Percentiles rank a stretch among this genome's conserved stretches.
These are phyloP conservation scores for Jasminum sambac DNA, from an alignment of 257 asterid species.

Conservation along the genomic window DNA sequence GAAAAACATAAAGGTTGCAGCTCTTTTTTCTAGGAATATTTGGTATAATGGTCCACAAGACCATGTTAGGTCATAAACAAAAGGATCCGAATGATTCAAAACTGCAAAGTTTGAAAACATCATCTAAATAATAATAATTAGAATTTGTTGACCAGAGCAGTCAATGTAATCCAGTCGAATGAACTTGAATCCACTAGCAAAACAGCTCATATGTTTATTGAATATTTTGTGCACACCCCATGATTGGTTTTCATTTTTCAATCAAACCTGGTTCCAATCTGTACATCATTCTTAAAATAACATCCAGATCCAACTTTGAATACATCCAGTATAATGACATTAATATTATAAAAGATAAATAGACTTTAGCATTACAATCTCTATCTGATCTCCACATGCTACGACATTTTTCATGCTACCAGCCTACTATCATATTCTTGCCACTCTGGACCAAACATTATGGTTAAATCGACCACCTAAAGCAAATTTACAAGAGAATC, in stretches of 20 bases:
- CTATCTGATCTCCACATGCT: constrained; percentile 23
- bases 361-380: constrained; percentile 31
- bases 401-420: constrained; percentile 23
- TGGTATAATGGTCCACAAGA: not conserved
- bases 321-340: not conserved
- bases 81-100: not conserved
- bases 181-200: not conserved
- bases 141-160: not conserved
- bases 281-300: not conserved
- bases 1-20: not conserved
- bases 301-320: not conserved
- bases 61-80: constrained; percentile 6
- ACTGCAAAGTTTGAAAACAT: no score
- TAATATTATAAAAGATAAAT: not conserved
- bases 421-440: constrained; percentile 28
- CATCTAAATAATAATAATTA: no score
- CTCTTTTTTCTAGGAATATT: constrained; percentile 4
- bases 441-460: constrained; percentile 29
- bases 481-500: constrained; percentile 36
- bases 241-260: not conserved
- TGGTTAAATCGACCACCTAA: constrained; percentile 30
- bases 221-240: not conserved
- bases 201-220: not conserved
- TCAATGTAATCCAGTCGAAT: not conserved
- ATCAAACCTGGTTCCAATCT: not conserved